Conservation (phyloP, 495 filamentous ascomycete species). For the Talaromyces nanjingensis region DNA sequence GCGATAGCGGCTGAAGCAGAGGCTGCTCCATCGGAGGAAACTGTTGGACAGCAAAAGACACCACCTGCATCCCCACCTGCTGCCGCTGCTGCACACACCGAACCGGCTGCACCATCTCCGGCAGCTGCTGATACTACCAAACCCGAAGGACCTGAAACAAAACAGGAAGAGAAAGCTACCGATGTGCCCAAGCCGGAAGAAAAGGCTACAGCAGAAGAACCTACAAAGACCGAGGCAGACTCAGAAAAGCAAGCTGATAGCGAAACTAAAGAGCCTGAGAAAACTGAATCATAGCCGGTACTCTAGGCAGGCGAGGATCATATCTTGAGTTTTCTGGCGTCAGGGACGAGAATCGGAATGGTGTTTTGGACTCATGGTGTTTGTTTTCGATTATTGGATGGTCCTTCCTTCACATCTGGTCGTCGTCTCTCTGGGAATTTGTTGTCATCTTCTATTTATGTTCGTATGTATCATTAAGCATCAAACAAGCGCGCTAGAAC, state of each 20-base stretch:
- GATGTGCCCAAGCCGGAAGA: constrained; percentile 14
- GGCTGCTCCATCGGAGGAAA: constrained; percentile 17
- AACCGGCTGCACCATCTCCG: constrained; percentile 17
- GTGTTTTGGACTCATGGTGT: constrained; percentile 31
- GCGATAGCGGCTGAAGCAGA: constrained; percentile 20
- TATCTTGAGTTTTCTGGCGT: constrained; percentile 27
- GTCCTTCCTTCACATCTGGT: background rate
- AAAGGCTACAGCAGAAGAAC: constrained; percentile 13
- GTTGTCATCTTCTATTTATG: constrained; percentile 11
- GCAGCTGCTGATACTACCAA: constrained; percentile 19
- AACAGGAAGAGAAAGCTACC: background rate
- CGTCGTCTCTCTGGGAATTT: constrained; percentile 9
- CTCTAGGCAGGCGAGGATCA: constrained; percentile 16
- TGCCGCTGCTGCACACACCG: constrained; percentile 14
- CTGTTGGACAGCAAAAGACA: constrained; percentile 21
- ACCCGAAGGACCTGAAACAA: constrained; percentile 6
- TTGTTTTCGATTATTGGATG: constrained; percentile 2
- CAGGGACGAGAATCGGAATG: constrained; percentile 34
- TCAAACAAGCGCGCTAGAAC: background rate
- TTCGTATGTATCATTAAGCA: constrained; percentile 9
- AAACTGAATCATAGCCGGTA: constrained; percentile 25
- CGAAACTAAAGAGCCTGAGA: constrained; percentile 17
- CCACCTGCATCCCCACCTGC: constrained; percentile 22
- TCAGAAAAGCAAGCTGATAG: constrained; percentile 6
- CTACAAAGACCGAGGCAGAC: constrained; percentile 18